These are phyloP conservation scores for Artemisia tridentata DNA, from an alignment of 129 eudicot species.

Conservation along the genomic window DNA sequence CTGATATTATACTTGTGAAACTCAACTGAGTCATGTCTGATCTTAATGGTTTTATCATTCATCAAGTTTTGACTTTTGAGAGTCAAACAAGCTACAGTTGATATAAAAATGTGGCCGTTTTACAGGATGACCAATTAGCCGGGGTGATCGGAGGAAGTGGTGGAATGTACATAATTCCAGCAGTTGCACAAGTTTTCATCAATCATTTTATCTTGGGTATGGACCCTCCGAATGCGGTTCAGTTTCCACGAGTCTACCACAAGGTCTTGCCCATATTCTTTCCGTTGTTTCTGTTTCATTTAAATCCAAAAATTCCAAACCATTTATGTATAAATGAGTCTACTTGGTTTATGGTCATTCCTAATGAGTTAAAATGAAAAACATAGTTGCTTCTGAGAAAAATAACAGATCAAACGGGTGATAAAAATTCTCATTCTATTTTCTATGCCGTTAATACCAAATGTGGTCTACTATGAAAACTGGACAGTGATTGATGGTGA, in stretches of 20 bases:
- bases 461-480: conserved; percentile 70
- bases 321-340: no score
- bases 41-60: no score
- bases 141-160: conserved; percentile 99
- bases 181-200: conserved; percentile 80
- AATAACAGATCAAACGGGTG: no score
- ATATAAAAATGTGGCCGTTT: background rate
- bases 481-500: conserved; percentile 78
- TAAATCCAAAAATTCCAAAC: no score
- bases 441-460: conserved; percentile 64
- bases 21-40: background rate
- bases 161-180: conserved; percentile 79
- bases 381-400: no score
- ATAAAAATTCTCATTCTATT: background rate
- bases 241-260: conserved; percentile 88
- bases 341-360: no score
- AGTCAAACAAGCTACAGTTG: background rate
- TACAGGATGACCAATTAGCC: conserved; percentile 76
- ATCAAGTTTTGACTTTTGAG: background rate
- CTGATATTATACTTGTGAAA: background rate
- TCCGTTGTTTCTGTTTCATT: no score
- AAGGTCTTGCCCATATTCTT: conserved; percentile 37
- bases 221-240: conserved; percentile 74
- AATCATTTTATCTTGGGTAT: conserved; percentile 82
- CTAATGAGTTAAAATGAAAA: no score